Base-by-base conservation (phyloP, 345 rosid genomes). In the Eucalyptus melliodora region DNA sequence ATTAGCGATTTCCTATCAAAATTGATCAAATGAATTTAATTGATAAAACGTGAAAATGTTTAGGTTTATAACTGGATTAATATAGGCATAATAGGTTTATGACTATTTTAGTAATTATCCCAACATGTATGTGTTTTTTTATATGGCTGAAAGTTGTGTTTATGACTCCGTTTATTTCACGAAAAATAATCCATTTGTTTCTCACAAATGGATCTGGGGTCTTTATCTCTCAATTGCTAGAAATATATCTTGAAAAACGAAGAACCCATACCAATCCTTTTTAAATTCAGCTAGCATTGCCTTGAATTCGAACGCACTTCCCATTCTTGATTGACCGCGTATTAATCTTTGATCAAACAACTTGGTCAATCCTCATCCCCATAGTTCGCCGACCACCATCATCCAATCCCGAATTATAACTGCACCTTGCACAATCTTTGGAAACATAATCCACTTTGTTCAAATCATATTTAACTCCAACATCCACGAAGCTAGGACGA, bases 61-160 rank as follows among this genome's bases (percentile, higher is more conserved):
- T 23, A 24, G 1, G 13, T 9, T 23, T 56, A 23, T 9, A 56
- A 56, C 6, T 24, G 0, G 9, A 56, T 9, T 56, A 56, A 5
- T 2, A 56, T 0, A 9, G 0, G 30, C 1, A 7, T 56, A 9
- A 56, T 56, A 23, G 3, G 30, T 56, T 56, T 24, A 56, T 0
- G 62, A 56, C 3, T 4, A 4, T 56, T 56, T 56, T 9, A 24
- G 62, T 56, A 56, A 56, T 56, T 9, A 21, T 56, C 62, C 62
- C 62, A 9, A 56, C 13, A 56, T 23, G 30, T 24, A 2, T 24
- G 12, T 56, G 27, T 56, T 4, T 55, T 23, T 56, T 56, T 56
- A 56, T 56, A 56, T 56, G 30, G 60, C 27, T 5, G 8, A 23
- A 56, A 23, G 62, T 56, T 21, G 27, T 9, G 27, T 56, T 56